phyloP scores from a whole-genome alignment of 192 early-diverging fungal species.

The Backusella liffmaniae region DNA sequence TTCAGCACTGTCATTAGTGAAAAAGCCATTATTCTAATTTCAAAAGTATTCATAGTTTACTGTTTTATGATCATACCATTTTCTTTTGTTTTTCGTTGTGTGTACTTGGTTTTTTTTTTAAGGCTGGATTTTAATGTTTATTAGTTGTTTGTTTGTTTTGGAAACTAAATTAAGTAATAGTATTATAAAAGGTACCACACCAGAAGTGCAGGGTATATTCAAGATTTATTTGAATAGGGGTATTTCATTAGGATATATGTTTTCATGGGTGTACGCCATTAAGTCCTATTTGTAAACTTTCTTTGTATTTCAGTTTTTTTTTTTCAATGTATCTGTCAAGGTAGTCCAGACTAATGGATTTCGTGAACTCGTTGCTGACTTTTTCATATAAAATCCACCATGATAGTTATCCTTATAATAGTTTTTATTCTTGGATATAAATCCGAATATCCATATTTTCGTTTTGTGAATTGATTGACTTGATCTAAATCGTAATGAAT shows the following conservation, averaged over 20 bases:
- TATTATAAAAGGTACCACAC: no score
- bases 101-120: no score
- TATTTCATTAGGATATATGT: neutral
- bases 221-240: neutral
- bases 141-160: no score
- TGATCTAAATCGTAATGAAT: conserved; percentile 14
- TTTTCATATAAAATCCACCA: neutral
- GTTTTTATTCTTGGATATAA: conserved; percentile 4
- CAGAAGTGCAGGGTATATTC: no score
- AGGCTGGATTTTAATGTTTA: no score
- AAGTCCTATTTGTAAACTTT: neutral
- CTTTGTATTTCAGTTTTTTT: neutral
- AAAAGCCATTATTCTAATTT: no score
- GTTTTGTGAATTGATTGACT: conserved; percentile 21
- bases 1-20: no score
- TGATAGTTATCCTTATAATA: conserved; percentile 14
- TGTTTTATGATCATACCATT: no score
- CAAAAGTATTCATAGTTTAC: no score
- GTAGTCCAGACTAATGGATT: neutral
- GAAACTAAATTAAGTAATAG: no score
- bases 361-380: neutral
- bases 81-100: no score
- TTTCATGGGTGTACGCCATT: neutral
- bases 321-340: neutral
- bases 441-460: conserved; percentile 12